These are phyloP conservation scores for Chytriomyces sp. DNA, from an alignment of 192 early-diverging fungal genomes.

Conservation along the genomic window DNA sequence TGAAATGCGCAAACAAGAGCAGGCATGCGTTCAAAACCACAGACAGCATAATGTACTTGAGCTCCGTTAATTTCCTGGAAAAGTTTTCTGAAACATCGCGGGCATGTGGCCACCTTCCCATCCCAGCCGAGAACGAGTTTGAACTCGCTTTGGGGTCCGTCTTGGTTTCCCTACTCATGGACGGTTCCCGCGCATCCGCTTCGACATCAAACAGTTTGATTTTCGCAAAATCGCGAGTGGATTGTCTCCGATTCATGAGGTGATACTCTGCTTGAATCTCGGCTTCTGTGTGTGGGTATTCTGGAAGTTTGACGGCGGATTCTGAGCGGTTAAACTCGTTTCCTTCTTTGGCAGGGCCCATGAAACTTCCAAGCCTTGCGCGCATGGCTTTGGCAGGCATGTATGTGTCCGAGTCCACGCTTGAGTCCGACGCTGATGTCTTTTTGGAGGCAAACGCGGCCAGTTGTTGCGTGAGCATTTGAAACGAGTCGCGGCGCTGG, in stretches of 20 bases:
- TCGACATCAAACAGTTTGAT: neutral
- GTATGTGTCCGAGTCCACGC: neutral
- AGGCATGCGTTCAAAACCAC: conserved; percentile 16
- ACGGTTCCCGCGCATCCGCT: neutral
- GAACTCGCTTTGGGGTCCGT: neutral
- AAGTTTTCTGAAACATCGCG: conserved; percentile 29
- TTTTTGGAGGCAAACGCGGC: neutral
- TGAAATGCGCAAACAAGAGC: neutral
- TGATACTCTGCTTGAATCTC: too few species aligned
- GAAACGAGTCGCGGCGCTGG: neutral
- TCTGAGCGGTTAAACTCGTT: too few species aligned
- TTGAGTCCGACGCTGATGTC: neutral
- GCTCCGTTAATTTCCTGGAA: conserved; percentile 2
- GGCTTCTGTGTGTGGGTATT: too few species aligned
- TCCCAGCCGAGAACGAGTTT: conserved; percentile 4
- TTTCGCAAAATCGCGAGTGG: neutral
- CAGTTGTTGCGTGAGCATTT: neutral
- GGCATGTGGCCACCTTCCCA: conserved; percentile 21
- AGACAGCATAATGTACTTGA: neutral
- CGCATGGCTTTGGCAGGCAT: neutral
- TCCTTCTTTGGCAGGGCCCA: neutral
- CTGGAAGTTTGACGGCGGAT: too few species aligned
- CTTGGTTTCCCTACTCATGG: neutral
- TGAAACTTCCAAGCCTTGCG: neutral
- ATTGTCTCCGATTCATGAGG: neutral